Conservation (phyloP, 345 rosid genomes). For the Heritiera fomes region DNA sequence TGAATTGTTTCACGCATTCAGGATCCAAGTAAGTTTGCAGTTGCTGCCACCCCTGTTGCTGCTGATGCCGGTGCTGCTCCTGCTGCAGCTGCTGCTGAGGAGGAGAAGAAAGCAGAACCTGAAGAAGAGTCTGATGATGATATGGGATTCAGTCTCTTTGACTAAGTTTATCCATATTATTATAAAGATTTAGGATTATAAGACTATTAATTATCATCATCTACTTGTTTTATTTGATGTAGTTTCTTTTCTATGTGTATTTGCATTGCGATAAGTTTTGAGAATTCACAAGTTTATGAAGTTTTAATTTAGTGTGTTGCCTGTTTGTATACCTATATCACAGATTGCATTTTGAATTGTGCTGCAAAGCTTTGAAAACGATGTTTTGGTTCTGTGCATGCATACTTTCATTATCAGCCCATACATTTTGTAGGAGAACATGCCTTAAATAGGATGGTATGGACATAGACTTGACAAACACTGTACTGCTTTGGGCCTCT, state of each 20-base stretch:
- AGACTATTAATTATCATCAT: background rate
- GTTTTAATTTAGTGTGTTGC: background rate
- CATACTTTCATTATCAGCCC: too few species aligned
- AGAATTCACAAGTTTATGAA: background rate
- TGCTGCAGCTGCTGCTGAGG: conserved; percentile 47
- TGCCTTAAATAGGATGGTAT: too few species aligned
- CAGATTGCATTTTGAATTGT: background rate
- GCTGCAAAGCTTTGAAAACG: background rate
- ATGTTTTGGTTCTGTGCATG: too few species aligned
- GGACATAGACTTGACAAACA: too few species aligned
- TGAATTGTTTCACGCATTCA: conserved; percentile 19
- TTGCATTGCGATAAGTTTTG: background rate
- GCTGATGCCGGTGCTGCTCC: conserved; percentile 31
- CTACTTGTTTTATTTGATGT: background rate
- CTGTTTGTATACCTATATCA: background rate
- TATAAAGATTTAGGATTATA: background rate
- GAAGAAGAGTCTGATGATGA: conserved; percentile 89
- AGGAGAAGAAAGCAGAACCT: conserved; percentile 76
- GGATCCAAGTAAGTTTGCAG: conserved; percentile 86
- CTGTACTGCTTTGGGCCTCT: background rate
- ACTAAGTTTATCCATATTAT: conserved; percentile 32
- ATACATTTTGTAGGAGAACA: too few species aligned
- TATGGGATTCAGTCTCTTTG: conserved; percentile 84
- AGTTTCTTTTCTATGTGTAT: background rate
- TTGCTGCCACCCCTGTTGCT: conserved; percentile 45